Base-by-base conservation (phyloP, 2,329 filamentous ascomycete genomes). In the Trichoderma guizhouense region DNA sequence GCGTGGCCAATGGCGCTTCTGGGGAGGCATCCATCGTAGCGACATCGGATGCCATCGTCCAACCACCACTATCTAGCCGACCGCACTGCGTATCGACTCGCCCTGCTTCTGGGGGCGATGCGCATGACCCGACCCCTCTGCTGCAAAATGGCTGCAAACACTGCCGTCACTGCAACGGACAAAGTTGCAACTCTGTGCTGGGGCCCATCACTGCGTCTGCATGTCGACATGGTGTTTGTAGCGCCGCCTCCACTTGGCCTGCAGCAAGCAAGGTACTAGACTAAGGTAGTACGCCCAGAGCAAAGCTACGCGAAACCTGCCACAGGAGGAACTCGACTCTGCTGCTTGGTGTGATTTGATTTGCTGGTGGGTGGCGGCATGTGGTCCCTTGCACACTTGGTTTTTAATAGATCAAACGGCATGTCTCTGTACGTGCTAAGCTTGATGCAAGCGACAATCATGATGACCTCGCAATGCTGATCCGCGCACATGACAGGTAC, bases 191-290 rank as follows among this genome's bases (percentile, higher is more conserved):
- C 9, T 39, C 21, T 32, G 11, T 60, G 61, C 61, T 64, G 39
- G 18, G 39, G 61, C 24, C 62, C n/a, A 64, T 51, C 62, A 64
- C 15, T 64, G 62, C 36, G 39, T 26, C 28, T 69, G 55, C 55
- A 34, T 7, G 53, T 43, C 18, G 66, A 36, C 11, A 69, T 61
- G 66, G 66, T 47, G 55, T 21, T 64, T 55, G 63, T 34, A 66
- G 66, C 65, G 55, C 34, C 26, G 24, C 66, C 66, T 51, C 66
- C 66, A 69, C 66, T 51, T 69, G 66, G 66, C 67, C 57, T 69
- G 67, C 67, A 69, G 67, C 67, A 69, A 69, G 67, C 67, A 69
- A 62, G 67, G 66, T 61, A 67, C 28, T 66, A 15, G 32, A 34
- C 28, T 14, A 21, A 43, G 39, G 39, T 24, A 8, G 64, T 28